These are phyloP conservation scores for Agaricus bisporus DNA, from an alignment of 768 basidiomycete species.

Conservation along the genomic window DNA sequence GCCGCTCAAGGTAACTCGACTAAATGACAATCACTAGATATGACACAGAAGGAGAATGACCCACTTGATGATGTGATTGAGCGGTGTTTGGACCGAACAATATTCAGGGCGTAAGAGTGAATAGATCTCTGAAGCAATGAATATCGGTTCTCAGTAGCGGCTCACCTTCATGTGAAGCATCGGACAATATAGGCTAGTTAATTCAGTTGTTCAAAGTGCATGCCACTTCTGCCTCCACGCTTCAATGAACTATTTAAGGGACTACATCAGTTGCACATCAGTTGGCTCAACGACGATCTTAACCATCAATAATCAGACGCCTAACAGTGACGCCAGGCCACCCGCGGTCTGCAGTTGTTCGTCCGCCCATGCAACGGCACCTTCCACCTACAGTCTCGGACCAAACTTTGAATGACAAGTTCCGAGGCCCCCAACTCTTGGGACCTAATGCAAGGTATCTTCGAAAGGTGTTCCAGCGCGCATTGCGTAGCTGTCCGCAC, in stretches of 20 bases:
- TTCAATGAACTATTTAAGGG: constrained; percentile 62
- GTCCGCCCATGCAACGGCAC: constrained; percentile 67
- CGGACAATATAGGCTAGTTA: constrained; percentile 68
- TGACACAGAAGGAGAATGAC: constrained; percentile 13
- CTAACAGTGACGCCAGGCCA: constrained; percentile 65
- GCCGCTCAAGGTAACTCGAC: constrained; percentile 68
- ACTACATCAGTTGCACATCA: background rate
- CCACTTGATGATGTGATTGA: constrained; percentile 82
- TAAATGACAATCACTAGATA: constrained; percentile 5
- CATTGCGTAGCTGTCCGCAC: constrained; percentile 65
- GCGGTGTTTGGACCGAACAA: constrained; percentile 56
- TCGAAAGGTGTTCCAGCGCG: constrained; percentile 70
- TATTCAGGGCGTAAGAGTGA: background rate
- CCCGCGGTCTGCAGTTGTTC: constrained; percentile 81
- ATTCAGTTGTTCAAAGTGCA: constrained; percentile 62
- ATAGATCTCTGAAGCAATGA: background rate
- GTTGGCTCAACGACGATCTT: background rate
- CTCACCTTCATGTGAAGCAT: constrained; percentile 77
- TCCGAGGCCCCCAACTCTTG: constrained; percentile 65
- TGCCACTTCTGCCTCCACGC: constrained; percentile 82
- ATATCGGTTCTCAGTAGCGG: background rate
- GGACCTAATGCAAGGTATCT: constrained; percentile 20
- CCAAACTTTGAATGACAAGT: constrained; percentile 78
- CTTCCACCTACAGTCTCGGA: constrained; percentile 65
- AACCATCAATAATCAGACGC: background rate